Conservation (phyloP, 805 yeast genomes). For the Komagataella kurtzmanii region DNA sequence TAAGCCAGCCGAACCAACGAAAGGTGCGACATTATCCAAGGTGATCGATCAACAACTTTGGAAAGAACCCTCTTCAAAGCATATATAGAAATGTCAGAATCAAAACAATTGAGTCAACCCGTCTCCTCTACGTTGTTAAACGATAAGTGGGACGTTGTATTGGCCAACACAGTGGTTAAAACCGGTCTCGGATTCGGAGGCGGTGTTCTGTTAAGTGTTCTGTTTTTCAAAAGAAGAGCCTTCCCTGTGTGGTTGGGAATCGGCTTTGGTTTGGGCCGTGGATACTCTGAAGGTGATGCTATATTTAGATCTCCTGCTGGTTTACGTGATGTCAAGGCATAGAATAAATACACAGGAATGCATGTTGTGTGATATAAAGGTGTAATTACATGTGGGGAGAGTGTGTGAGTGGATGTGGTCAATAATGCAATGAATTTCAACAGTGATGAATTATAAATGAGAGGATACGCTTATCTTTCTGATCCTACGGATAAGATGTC, state of each 20-base stretch:
- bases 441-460: too few species aligned
- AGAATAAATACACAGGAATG: slow-evolving; percentile 7
- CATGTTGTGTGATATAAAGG: background rate
- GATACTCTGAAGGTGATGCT: slow-evolving; percentile 96
- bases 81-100: background rate
- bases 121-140: background rate
- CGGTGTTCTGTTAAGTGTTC: slow-evolving; percentile 86
- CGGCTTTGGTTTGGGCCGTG: slow-evolving; percentile 97
- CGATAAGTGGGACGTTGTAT: slow-evolving; percentile 81
- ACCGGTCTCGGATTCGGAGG: slow-evolving; percentile 95
- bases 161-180: slow-evolving; percentile 88
- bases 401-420: background rate
- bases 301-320: slow-evolving; percentile 81
- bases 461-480: background rate
- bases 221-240: slow-evolving; percentile 84
- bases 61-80: background rate
- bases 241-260: slow-evolving; percentile 97
- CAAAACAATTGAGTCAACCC: background rate
- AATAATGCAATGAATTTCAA: background rate
- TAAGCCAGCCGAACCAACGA: background rate
- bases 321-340: slow-evolving; percentile 60
- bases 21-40: background rate
- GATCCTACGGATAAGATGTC: background rate
- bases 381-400: background rate
- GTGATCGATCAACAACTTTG: background rate